Conservation (phyloP, 352 stramenopile genomes). For the Globisporangium okanoganense region DNA sequence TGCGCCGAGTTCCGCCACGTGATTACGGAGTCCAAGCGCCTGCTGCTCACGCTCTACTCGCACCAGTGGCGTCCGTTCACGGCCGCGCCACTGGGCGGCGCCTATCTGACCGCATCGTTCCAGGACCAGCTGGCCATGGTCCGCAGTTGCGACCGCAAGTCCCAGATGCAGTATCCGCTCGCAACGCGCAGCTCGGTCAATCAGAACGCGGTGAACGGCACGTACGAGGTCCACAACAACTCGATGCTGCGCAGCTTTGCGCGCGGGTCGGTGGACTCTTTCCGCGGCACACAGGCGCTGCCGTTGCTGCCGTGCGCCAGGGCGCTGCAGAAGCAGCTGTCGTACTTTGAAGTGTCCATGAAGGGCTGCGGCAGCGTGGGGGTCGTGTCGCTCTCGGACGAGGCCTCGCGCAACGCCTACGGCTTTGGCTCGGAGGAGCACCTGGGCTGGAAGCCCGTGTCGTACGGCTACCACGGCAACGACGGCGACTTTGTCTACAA, state of each 20-base stretch:
- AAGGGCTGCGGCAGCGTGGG: conserved; percentile 76
- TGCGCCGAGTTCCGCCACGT: conserved; percentile 62
- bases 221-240: conserved; percentile 65
- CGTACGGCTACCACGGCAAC: conserved; percentile 84
- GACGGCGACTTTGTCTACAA: conserved; percentile 86
- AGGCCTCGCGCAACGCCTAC: conserved; percentile 48
- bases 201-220: conserved; percentile 26
- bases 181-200: conserved; percentile 54
- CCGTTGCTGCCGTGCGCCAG: conserved; percentile 47
- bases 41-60: conserved; percentile 58
- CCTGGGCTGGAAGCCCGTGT: conserved; percentile 77
- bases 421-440: conserved; percentile 81
- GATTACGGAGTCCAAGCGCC: conserved; percentile 31
- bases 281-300: conserved; percentile 50
- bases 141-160: conserved; percentile 20
- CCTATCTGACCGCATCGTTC: conserved; percentile 41
- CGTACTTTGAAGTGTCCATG: conserved; percentile 79
- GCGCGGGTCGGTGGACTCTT: conserved; percentile 65
- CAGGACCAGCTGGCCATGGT: conserved; percentile 43
- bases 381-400: conserved; percentile 62
- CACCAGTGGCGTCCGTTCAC: conserved; percentile 42
- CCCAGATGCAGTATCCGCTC: conserved; percentile 33
- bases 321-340: conserved; percentile 47
- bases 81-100: conserved; percentile 21
- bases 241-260: conserved; percentile 81